Percentiles rank a stretch among this genome's conserved stretches.
Evolutionary conservation across 805 yeast species (phyloP).

Genomic region (Saccharomycopsis babjevae): DNA sequence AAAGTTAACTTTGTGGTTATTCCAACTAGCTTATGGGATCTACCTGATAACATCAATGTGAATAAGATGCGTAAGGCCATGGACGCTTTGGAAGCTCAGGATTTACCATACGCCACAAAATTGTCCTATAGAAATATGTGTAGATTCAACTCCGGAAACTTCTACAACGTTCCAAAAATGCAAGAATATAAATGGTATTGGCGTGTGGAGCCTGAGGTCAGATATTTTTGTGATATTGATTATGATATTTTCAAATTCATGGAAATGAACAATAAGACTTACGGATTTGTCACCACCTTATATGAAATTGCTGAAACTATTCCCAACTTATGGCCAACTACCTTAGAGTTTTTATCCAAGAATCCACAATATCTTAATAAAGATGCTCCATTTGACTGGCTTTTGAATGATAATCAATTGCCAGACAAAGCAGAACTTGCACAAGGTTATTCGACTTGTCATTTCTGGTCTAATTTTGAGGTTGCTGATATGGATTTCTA

Average conservation of each 20-base stretch:
- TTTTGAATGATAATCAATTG: slow-evolving; percentile 40
- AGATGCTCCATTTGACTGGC: slow-evolving; percentile 45
- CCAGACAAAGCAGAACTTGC: slow-evolving; percentile 38
- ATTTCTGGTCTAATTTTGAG: slow-evolving; percentile 88
- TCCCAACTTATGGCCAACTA: slow-evolving; percentile 49
- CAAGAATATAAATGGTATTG: slow-evolving; percentile 53
- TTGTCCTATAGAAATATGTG: slow-evolving; percentile 63
- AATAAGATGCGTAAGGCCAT: slow-evolving; percentile 33
- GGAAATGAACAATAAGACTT: slow-evolving; percentile 46
- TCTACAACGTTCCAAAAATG: slow-evolving; percentile 49
- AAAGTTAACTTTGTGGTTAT: slow-evolving; percentile 20
- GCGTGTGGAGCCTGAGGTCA: slow-evolving; percentile 60
- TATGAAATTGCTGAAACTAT: slow-evolving; percentile 54
- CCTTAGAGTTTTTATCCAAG: slow-evolving; percentile 39
- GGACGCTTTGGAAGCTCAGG: slow-evolving; percentile 31
- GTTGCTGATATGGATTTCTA: slow-evolving; percentile 77
- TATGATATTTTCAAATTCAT: slow-evolving; percentile 59
- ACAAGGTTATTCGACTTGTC: slow-evolving; percentile 51
- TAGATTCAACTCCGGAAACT: slow-evolving; percentile 50
- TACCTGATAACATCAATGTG: slow-evolving; percentile 46
- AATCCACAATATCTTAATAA: slow-evolving; percentile 45
- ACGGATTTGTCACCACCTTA: slow-evolving; percentile 53
- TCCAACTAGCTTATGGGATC: slow-evolving; percentile 43
- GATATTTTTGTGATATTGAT: slow-evolving; percentile 47
- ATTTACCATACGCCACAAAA: slow-evolving; percentile 46